Conservation (phyloP, 768 basidiomycete genomes). For the Zangia roseola region DNA sequence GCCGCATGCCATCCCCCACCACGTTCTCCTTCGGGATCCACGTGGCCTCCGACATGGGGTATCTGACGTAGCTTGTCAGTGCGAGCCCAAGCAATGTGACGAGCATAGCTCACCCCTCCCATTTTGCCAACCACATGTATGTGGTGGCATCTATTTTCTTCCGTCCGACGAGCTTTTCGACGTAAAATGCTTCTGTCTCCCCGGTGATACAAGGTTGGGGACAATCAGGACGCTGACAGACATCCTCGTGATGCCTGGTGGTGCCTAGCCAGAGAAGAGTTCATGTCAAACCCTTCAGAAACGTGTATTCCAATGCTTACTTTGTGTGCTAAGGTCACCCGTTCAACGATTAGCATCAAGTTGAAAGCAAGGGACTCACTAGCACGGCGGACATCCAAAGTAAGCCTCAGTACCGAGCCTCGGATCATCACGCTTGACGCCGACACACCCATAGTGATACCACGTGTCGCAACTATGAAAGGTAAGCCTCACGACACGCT, state of each 20-base stretch:
- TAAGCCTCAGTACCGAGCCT: constrained; percentile 30
- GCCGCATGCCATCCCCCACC: constrained; percentile 10
- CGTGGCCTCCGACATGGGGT: constrained; percentile 26
- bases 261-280: background rate
- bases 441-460: constrained; percentile 56
- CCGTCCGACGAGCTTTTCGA: constrained; percentile 31
- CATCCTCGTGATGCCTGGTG: constrained; percentile 3
- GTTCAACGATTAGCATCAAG: background rate
- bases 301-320: background rate
- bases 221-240: constrained; percentile 29
- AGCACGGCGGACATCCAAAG: constrained; percentile 47
- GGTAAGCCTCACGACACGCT: too few relatives aligned
- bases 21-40: constrained; percentile 33
- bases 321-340: constrained; percentile 8
- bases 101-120: constrained; percentile 29
- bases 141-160: constrained; percentile 11
- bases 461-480: constrained; percentile 39
- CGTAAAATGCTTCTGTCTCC: constrained; percentile 17
- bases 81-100: background rate
- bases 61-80: constrained; percentile 11
- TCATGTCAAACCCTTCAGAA: background rate
- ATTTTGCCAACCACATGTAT: constrained; percentile 31
- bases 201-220: constrained; percentile 7
- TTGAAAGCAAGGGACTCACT: constrained; percentile 15
- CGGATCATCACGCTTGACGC: constrained; percentile 36